phyloP scores from a whole-genome alignment of 2,329 filamentous ascomycete genomes.

The Berkeleyomyces basicola region DNA sequence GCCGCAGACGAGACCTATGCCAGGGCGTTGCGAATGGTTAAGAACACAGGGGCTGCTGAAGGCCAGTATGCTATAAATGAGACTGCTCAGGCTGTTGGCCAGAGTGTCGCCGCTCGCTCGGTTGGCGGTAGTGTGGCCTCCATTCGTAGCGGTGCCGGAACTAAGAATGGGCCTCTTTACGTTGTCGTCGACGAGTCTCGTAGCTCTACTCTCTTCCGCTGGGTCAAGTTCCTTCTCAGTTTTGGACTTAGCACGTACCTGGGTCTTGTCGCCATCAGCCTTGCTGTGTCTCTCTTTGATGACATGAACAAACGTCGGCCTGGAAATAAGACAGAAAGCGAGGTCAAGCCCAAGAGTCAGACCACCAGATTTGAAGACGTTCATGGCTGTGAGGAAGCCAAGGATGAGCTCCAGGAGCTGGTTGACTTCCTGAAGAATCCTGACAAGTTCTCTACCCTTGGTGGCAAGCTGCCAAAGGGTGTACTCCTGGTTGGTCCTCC shows the following conservation, averaged over 20 bases:
- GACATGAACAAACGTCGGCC: slow-evolving; percentile 60
- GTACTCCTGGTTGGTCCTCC: slow-evolving; percentile 88
- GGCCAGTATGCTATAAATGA: slow-evolving; percentile 21
- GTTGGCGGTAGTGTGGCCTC: slow-evolving; percentile 49
- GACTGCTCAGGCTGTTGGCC: slow-evolving; percentile 59
- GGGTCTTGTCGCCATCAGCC: slow-evolving; percentile 59
- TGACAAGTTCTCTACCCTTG: slow-evolving; percentile 80
- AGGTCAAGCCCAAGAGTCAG: slow-evolving; percentile 86
- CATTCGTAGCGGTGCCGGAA: slow-evolving; percentile 43
- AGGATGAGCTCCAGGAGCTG: slow-evolving; percentile 91
- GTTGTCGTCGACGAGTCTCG: slow-evolving; percentile 89
- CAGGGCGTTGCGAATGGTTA: slow-evolving; percentile 15
- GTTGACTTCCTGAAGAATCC: slow-evolving; percentile 93
- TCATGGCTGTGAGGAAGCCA: slow-evolving; percentile 93
- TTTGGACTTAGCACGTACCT: slow-evolving; percentile 70
- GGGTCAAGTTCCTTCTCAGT: slow-evolving; percentile 70
- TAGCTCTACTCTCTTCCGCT: slow-evolving; percentile 66
- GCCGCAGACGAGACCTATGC: slow-evolving; percentile 65
- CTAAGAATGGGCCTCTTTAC: slow-evolving; percentile 74
- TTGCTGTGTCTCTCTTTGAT: slow-evolving; percentile 49
- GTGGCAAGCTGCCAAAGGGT: slow-evolving; percentile 93
- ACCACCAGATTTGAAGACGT: slow-evolving; percentile 85
- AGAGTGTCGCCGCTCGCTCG: slow-evolving; percentile 60
- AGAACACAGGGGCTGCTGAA: slow-evolving; percentile 9
- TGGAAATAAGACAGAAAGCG: slow-evolving; percentile 53